These are phyloP conservation scores for Suillus americanus DNA, from an alignment of 768 basidiomycete species.

Conservation along the genomic window DNA sequence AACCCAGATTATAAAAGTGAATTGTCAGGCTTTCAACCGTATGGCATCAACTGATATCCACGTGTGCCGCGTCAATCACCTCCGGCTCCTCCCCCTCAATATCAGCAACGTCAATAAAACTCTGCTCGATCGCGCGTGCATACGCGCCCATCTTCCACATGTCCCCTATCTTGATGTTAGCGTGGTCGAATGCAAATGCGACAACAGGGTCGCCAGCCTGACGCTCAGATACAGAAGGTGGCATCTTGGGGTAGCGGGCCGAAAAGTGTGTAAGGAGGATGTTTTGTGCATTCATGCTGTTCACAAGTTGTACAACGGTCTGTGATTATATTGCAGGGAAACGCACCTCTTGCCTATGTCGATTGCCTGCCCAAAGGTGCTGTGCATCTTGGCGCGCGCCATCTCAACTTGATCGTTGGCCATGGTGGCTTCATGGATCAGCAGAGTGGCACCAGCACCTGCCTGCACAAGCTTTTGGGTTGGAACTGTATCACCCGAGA, in stretches of 20 bases:
- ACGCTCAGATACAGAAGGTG: constrained; percentile 38
- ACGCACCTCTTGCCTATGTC: constrained; percentile 68
- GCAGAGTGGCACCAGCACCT: constrained; percentile 67
- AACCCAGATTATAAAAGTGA: not conserved
- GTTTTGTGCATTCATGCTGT: constrained; percentile 82
- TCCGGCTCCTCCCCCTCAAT: constrained; percentile 40
- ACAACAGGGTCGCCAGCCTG: constrained; percentile 44
- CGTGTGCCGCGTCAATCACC: constrained; percentile 10
- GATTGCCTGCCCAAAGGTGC: constrained; percentile 88
- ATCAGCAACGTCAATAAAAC: constrained; percentile 52
- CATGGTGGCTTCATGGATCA: constrained; percentile 96
- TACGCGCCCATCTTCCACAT: constrained; percentile 89
- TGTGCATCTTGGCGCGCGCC: constrained; percentile 79
- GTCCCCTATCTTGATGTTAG: constrained; percentile 66
- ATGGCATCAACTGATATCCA: constrained; percentile 13
- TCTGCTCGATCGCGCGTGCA: constrained; percentile 65
- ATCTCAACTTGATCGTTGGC: constrained; percentile 77
- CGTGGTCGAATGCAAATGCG: constrained; percentile 81
- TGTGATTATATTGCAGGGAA: not conserved
- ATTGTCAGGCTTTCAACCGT: not conserved
- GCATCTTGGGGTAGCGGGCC: constrained; percentile 88
- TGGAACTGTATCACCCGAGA: constrained; percentile 90
- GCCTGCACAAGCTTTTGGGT: constrained; percentile 62
- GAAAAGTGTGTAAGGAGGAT: constrained; percentile 96
- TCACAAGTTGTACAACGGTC: not conserved